Evolutionary conservation across 148 eudicot species (phyloP).

Genomic region (Camellia sinensis): DNA sequence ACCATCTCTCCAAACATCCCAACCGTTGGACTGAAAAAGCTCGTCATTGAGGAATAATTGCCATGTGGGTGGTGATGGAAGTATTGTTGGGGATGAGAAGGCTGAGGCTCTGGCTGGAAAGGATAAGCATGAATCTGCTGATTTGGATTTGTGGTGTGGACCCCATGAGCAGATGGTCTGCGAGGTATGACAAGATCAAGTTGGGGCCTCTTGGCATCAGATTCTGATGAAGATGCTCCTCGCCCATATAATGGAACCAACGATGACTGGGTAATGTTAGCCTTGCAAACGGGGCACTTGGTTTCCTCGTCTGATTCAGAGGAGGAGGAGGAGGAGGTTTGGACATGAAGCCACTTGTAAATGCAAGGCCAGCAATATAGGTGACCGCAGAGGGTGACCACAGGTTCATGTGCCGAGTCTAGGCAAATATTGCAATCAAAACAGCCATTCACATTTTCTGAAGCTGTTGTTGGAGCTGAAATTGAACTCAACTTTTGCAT

Average conservation of each 20-base stretch:
- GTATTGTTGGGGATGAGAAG: conserved; percentile 32
- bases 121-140: conserved; percentile 30
- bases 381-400: conserved; percentile 92
- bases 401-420: conserved; percentile 80
- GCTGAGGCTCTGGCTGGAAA: conserved; percentile 26
- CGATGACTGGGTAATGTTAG: conserved; percentile 58
- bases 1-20: conserved; percentile 76
- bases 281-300: conserved; percentile 82
- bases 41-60: conserved; percentile 35
- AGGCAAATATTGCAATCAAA: conserved; percentile 88
- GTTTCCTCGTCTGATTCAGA: conserved; percentile 40
- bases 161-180: conserved; percentile 49
- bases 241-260: conserved; percentile 77
- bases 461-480: conserved; percentile 22
- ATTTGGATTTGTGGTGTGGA: conserved; percentile 20
- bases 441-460: conserved; percentile 37
- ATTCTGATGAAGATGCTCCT: conserved; percentile 38
- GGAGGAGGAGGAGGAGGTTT: conserved; percentile 31
- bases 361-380: conserved; percentile 91
- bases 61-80: conserved; percentile 34
- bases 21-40: conserved; percentile 51
- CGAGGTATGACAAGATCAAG: conserved; percentile 41
- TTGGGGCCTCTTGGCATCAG: conserved; percentile 33
- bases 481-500: conserved; percentile 32
- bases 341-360: conserved; percentile 73